These are phyloP conservation scores for Tothia fuscella DNA, from an alignment of 2,329 filamentous ascomycete genomes.

Conservation along the genomic window DNA sequence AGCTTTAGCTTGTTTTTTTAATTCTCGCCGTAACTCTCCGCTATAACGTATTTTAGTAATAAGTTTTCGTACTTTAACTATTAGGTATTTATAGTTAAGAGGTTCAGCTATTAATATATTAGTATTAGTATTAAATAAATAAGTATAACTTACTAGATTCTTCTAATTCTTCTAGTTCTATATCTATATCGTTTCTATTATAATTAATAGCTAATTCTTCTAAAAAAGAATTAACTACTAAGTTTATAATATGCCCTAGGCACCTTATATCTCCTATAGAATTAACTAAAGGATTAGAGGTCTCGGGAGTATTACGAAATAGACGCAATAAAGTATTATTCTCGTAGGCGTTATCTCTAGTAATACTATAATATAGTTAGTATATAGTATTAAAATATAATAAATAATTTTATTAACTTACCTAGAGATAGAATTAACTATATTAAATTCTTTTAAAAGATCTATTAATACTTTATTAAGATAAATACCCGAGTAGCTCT, in stretches of 20 bases:
- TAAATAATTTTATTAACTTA: no score
- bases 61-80: no score
- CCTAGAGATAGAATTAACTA: no score
- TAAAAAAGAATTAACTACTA: conserved; percentile 1
- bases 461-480: neutral
- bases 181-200: neutral
- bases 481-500: neutral
- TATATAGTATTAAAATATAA: no score
- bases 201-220: neutral
- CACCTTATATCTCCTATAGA: neutral
- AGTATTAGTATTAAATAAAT: neutral
- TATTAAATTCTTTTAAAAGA: no score
- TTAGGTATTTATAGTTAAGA: neutral
- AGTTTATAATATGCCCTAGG: neutral
- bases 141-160: neutral
- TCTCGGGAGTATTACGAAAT: neutral
- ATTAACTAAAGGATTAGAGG: neutral
- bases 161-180: neutral
- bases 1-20: neutral
- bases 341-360: neutral
- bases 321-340: neutral
- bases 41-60: neutral
- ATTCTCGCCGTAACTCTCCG: neutral
- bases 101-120: neutral
- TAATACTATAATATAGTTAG: neutral